A percentile compares a stretch with the other conserved stretches of the same genome.
Evolutionary conservation across 495 filamentous ascomycete species (phyloP).

Genomic region (Parachaetomium inaequale): DNA sequence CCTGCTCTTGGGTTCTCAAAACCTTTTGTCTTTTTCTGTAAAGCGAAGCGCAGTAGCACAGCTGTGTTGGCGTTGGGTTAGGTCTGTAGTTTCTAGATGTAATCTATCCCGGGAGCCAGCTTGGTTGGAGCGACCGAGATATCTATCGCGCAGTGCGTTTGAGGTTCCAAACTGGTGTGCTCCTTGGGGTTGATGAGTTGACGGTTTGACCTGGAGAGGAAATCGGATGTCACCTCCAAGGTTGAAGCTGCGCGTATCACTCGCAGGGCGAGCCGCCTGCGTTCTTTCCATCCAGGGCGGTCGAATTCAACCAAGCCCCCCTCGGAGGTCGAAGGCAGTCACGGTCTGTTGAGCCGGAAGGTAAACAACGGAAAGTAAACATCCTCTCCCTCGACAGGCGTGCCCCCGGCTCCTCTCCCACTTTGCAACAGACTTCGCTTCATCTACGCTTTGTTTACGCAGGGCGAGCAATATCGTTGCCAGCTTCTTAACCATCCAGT

Average conservation of each 20-base stretch:
- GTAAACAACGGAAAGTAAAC: not conserved
- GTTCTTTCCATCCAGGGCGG: not conserved
- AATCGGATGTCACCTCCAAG: not conserved
- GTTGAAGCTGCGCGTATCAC: no score
- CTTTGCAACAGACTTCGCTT: not conserved
- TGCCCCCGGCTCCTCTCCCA: not conserved
- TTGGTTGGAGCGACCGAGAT: not conserved
- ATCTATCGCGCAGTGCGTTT: not conserved
- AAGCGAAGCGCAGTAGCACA: not conserved
- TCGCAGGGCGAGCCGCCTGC: not conserved
- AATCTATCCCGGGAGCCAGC: not conserved
- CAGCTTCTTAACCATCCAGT: slow-evolving; percentile 1
- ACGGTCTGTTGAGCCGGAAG: no score
- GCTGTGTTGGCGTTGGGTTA: not conserved
- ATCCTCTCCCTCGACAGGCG: not conserved
- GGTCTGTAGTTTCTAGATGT: not conserved
- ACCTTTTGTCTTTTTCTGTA: not conserved
- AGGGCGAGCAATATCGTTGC: not conserved
- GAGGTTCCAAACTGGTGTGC: no score
- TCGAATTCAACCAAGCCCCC: no score
- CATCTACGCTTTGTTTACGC: not conserved
- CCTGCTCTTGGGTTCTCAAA: not conserved
- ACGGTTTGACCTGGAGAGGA: not conserved
- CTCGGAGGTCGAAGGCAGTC: not conserved
- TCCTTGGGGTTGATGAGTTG: not conserved